Conservation (phyloP, 495 filamentous ascomycete genomes). For the Tirmania nivea region DNA sequence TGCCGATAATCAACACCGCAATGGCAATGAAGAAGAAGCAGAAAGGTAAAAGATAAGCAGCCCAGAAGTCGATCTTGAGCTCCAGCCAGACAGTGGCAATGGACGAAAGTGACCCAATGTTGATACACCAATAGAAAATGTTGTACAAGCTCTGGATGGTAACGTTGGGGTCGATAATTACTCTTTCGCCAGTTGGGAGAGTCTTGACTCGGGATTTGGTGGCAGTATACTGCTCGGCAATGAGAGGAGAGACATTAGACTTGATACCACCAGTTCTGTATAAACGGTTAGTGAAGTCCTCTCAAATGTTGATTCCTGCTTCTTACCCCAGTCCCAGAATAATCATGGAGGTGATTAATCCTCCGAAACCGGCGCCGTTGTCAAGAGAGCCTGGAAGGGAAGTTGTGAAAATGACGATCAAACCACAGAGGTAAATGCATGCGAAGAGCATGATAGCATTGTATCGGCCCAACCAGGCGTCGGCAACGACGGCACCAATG, state of each 20-base stretch:
- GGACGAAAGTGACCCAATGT: constrained; percentile 27
- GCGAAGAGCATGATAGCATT: constrained; percentile 41
- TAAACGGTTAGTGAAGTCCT: constrained; percentile 23
- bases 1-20: constrained; percentile 19
- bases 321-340: constrained; percentile 23
- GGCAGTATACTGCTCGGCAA: constrained; percentile 35
- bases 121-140: constrained; percentile 40
- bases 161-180: constrained; percentile 36
- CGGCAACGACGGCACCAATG: constrained; percentile 22
- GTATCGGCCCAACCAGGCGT: constrained; percentile 29
- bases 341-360: constrained; percentile 18
- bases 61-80: constrained; percentile 26
- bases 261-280: constrained; percentile 36
- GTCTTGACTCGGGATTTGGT: constrained; percentile 27
- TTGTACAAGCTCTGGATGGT: constrained; percentile 43
- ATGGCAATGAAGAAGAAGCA: constrained; percentile 30
- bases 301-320: constrained; percentile 5
- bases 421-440: constrained; percentile 39
- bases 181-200: constrained; percentile 28
- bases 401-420: constrained; percentile 40
- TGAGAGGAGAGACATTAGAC: constrained; percentile 41
- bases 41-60: constrained; percentile 27
- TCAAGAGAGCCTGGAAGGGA: constrained; percentile 38
- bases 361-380: constrained; percentile 29
- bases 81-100: constrained; percentile 29